These are phyloP conservation scores for Knoxdaviesia capensis DNA, from an alignment of 2,329 filamentous ascomycete genomes.

Conservation along the genomic window DNA sequence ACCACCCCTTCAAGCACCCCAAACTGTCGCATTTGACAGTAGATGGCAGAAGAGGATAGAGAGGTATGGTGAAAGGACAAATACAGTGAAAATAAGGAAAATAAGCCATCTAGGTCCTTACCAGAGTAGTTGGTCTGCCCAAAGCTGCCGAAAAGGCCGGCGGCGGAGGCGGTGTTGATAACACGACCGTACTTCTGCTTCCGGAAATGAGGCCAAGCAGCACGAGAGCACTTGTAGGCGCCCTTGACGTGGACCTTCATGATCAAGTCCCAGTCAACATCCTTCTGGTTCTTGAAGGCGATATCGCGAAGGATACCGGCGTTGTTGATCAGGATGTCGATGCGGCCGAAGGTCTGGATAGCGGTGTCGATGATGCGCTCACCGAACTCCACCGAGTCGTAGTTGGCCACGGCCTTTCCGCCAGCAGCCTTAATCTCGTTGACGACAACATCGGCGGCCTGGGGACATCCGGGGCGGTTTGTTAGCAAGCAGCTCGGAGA, in stretches of 20 bases:
- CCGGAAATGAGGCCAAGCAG: slow-evolving; percentile 92
- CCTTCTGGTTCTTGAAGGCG: slow-evolving; percentile 98
- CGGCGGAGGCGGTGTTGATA: slow-evolving; percentile 93
- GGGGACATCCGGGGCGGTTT: not conserved
- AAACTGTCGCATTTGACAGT: too few species aligned
- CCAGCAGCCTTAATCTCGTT: slow-evolving; percentile 69
- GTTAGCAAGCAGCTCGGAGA: not conserved
- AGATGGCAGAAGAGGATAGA: too few species aligned
- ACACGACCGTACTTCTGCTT: slow-evolving; percentile 97
- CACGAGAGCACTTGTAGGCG: slow-evolving; percentile 84
- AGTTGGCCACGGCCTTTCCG: slow-evolving; percentile 94
- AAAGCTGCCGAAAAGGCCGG: slow-evolving; percentile 87
- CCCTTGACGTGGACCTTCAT: slow-evolving; percentile 84
- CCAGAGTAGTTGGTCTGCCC: slow-evolving; percentile 90
- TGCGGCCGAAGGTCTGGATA: slow-evolving; percentile 60
- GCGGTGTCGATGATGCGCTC: slow-evolving; percentile 87
- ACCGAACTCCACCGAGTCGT: slow-evolving; percentile 83
- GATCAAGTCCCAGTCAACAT: slow-evolving; percentile 90
- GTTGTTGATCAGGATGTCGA: slow-evolving; percentile 95
- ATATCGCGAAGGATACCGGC: slow-evolving; percentile 87
- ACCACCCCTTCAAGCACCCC: too few species aligned
- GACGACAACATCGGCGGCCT: slow-evolving; percentile 71
- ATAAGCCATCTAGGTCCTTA: slow-evolving; percentile 12
- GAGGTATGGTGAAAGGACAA: too few species aligned
- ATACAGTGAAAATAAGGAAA: too few species aligned